Evolutionary conservation across 2,329 filamentous ascomycete genomes (phyloP).

Genomic region (Calonectria henricotiae): DNA sequence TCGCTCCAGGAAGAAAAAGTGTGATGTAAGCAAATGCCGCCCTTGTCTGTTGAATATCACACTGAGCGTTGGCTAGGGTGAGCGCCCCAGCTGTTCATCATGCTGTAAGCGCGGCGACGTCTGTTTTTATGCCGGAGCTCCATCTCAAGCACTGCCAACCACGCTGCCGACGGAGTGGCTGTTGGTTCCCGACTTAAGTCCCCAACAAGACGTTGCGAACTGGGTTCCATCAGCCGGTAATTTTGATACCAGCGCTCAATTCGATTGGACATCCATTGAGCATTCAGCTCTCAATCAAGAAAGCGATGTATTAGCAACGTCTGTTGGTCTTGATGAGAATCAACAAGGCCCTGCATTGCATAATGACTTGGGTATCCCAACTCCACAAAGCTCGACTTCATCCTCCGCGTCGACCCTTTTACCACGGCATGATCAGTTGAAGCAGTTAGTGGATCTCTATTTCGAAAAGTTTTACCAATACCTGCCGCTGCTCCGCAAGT

Average conservation of each 20-base stretch:
- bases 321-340: background rate
- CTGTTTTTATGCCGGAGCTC: conserved; percentile 44
- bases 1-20: conserved; percentile 51
- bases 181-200: background rate
- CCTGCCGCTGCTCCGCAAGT: conserved; percentile 47
- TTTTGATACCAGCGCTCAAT: background rate
- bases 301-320: background rate
- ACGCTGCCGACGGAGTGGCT: conserved; percentile 16
- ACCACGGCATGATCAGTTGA: conserved; percentile 33
- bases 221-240: conserved; percentile 1
- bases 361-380: conserved; percentile 6
- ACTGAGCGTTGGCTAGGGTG: conserved; percentile 35
- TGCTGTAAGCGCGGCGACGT: conserved; percentile 47
- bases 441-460: conserved; percentile 46
- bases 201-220: background rate
- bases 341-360: background rate
- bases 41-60: background rate
- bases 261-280: background rate
- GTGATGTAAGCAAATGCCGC: conserved; percentile 42
- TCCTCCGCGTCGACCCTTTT: background rate
- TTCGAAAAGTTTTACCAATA: conserved; percentile 47
- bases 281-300: background rate
- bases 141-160: conserved; percentile 20
- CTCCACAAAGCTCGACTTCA: conserved; percentile 14
- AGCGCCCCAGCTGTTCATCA: conserved; percentile 42